Base-by-base conservation (phyloP, 2,329 filamentous ascomycete species). In the Tolypocladium amazonense region DNA sequence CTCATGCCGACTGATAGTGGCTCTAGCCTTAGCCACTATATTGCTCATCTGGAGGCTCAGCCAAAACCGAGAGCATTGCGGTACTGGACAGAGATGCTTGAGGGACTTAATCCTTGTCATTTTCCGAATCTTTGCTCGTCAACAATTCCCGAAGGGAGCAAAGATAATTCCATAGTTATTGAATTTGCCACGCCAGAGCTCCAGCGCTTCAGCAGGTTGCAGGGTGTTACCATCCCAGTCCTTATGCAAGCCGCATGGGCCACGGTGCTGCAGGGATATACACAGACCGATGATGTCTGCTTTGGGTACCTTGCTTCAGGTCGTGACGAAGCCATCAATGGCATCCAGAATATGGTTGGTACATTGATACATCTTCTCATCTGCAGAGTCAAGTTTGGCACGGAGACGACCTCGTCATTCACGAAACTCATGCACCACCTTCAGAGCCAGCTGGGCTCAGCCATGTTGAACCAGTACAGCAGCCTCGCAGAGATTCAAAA, bases 251-350 rank as follows among this genome's bases (percentile, higher is more conserved):
- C 55, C 18, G 25, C 27, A 27, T 56, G 55, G 55, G 37, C 55
- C 12, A n/a, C 27, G 37, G 37, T 56, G 15, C 18, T 56, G 55
- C 38, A 39, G 12, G 37, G 38, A 8, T 56, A 56, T 18, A 56
- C 55, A 2, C 55, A 56, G 39, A 41, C 55, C 15, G 38, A 43
- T 38, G 55, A 41, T n/a, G 47, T 58, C 7, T 54, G 57, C 39
- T 58, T 58, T 23, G 57, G 47, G 11, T 66, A 65, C 8, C 54
- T 67, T 1, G 60, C 60, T 1, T 66, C 66, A 1, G 66, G 66
- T 15, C 65, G 66, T 3, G 66, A 67, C 52, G 61, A 57, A 6
- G 50, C 4, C 7, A 64, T 68, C 18, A 41, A 61, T n/a, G 63
- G 62, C 0, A 58, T 68, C 9, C 57, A 62, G 5, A 60, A 62